These are phyloP conservation scores for Sporobolomyces roseus DNA, from an alignment of 768 basidiomycete species.

Conservation along the genomic window DNA sequence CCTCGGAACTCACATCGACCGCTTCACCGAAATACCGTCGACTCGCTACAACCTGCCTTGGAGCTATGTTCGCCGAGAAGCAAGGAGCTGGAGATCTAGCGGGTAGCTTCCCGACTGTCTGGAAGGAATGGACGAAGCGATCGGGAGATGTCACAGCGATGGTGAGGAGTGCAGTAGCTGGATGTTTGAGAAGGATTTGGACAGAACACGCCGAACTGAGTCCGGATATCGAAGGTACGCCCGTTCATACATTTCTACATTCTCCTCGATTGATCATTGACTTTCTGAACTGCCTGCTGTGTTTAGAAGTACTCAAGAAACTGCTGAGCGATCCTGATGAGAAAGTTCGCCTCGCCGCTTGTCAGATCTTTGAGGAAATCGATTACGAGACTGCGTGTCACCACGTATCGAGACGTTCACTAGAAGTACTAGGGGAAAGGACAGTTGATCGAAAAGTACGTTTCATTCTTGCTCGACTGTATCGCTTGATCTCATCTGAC, in stretches of 20 bases:
- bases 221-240: slow-evolving; percentile 69
- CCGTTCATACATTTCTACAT: neutral
- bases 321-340: slow-evolving; percentile 88
- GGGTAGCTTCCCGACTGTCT: slow-evolving; percentile 74
- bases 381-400: slow-evolving; percentile 89
- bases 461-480: neutral
- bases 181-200: slow-evolving; percentile 62
- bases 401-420: slow-evolving; percentile 63
- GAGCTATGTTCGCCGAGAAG: slow-evolving; percentile 77
- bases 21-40: slow-evolving; percentile 58
- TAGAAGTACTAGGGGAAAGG: slow-evolving; percentile 65
- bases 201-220: slow-evolving; percentile 64
- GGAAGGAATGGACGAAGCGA: slow-evolving; percentile 76
- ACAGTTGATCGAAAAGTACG: slow-evolving; percentile 79
- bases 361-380: slow-evolving; percentile 71
- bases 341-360: slow-evolving; percentile 77
- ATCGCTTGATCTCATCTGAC: neutral
- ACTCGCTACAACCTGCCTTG: slow-evolving; percentile 80
- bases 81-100: slow-evolving; percentile 60
- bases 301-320: slow-evolving; percentile 59
- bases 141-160: slow-evolving; percentile 67
- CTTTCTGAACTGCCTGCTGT: too few species aligned
- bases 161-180: slow-evolving; percentile 76
- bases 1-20: slow-evolving; percentile 79
- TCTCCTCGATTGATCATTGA: neutral